Evolutionary conservation across 1,284 basidiomycete genomes (phyloP), one percentile per base, ranked within the genome.

Genomic region (Ustilago bromivora): DNA sequence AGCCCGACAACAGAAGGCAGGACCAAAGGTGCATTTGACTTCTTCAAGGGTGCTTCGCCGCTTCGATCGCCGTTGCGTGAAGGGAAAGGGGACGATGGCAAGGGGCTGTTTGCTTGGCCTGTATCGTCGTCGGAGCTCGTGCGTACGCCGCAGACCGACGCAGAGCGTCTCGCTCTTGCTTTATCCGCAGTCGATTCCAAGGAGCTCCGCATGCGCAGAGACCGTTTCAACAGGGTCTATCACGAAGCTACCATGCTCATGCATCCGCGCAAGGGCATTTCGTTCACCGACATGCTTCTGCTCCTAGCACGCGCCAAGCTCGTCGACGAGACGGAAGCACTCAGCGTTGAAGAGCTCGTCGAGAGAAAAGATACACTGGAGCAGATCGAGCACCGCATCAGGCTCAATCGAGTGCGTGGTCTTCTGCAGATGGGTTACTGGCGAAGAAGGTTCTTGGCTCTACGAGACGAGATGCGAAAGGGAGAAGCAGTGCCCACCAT

Each of bases 231-330:
- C 53, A 78, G 81, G 15, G 66, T 86, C 53, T 85, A 84, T 62
- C 82, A 86, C 60, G 84, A 85, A 54, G 78, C 80, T 2, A 1
- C 80, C 8, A 57, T 76, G 28, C 90, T 92, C 73, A 89, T 92
- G 71, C 90, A 93, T 73, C 74, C 79, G 2, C 71, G 65, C 56
- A 81, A 83, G n/a, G 82, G 96, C 10, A 93, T 99, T 71, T 93
- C 94, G 19, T 98, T 98, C 88, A 94, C 91, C 7, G 90, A 92
- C 51, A 97, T 98, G 94, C 89, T 98, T 13, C 85, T 93, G 54
- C 88, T 98, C 61, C 88, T 99, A 38, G 93, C 94, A 0, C 95
- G 97, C 84, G 92, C 98, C 87, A 96, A 94, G 86, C 88, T 98
- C 66, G 95, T 98, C 78, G 90, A 95, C 68, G 94, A 97, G 84